A percentile compares a stretch with the other conserved stretches of the same genome.
These are phyloP conservation scores for Sechiopsis laciniata DNA, from an alignment of 306 rosid species.

Conservation along the genomic window DNA sequence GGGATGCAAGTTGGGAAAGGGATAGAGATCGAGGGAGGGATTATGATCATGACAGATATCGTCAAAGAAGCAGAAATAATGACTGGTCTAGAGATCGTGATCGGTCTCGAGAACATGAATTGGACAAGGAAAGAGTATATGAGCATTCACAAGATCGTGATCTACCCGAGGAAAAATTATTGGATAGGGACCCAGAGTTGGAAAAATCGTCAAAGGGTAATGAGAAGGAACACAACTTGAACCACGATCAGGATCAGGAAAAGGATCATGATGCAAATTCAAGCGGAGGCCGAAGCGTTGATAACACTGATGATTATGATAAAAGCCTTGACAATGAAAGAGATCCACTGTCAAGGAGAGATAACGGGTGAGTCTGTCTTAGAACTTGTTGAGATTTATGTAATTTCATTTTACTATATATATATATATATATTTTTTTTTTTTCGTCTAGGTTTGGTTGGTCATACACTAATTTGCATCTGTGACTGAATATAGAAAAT, in stretches of 20 bases:
- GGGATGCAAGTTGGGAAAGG: conserved; percentile 56
- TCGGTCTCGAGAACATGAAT: conserved; percentile 47
- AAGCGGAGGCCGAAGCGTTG: conserved; percentile 40
- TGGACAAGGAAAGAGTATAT: conserved; percentile 49
- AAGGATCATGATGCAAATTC: conserved; percentile 37
- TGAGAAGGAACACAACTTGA: conserved; percentile 34
- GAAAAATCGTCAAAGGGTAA: conserved; percentile 34
- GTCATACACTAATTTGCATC: conserved; percentile 16
- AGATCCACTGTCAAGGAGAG: conserved; percentile 42
- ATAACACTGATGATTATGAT: conserved; percentile 38
- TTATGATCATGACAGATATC: conserved; percentile 46
- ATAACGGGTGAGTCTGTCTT: conserved; percentile 44
- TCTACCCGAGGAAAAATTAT: conserved; percentile 33
- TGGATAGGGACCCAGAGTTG: conserved; percentile 35
- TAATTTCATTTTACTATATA: background rate
- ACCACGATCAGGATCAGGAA: conserved; percentile 34
- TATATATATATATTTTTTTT: no score
- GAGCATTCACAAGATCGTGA: conserved; percentile 43
- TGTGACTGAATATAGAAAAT: background rate
- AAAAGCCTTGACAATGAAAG: conserved; percentile 38
- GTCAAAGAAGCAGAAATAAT: conserved; percentile 36
- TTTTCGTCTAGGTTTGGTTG: background rate
- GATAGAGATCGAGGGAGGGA: conserved; percentile 42
- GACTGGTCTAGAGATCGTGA: conserved; percentile 55
- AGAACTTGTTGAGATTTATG: background rate